Evolutionary conservation across 495 filamentous ascomycete genomes (phyloP).

Genomic region (Pseudoneurospora amorphoporcata): DNA sequence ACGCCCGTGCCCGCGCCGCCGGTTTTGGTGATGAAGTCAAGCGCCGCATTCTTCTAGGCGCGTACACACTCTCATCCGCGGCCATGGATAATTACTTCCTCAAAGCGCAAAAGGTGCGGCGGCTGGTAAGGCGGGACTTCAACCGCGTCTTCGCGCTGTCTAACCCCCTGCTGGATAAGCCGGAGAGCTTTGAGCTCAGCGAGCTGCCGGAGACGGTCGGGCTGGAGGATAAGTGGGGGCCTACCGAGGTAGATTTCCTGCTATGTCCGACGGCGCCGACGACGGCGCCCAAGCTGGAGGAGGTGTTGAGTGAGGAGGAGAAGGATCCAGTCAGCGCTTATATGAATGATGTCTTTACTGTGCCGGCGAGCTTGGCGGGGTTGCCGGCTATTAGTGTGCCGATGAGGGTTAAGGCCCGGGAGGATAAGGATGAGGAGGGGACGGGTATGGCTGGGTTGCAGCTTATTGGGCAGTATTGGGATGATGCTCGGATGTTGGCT

Average conservation of each 20-base stretch:
- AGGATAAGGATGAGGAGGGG: slow-evolving; percentile 11
- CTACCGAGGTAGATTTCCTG: slow-evolving; percentile 66
- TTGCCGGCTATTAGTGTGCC: slow-evolving; percentile 84
- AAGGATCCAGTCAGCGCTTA: slow-evolving; percentile 43
- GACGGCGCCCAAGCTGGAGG: slow-evolving; percentile 53
- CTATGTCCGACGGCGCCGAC: slow-evolving; percentile 83
- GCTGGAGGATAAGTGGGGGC: slow-evolving; percentile 34
- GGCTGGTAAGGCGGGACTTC: slow-evolving; percentile 79
- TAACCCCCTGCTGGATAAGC: slow-evolving; percentile 47
- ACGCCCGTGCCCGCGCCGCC: slow-evolving; percentile 57
- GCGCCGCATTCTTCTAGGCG: slow-evolving; percentile 75
- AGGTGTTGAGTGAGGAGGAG: slow-evolving; percentile 30
- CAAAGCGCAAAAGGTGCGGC: slow-evolving; percentile 78
- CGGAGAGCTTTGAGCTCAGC: slow-evolving; percentile 35
- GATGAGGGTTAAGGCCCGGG: slow-evolving; percentile 27
- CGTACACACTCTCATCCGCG: slow-evolving; percentile 81
- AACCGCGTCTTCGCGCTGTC: slow-evolving; percentile 57
- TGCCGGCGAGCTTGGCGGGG: slow-evolving; percentile 87
- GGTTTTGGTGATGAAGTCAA: slow-evolving; percentile 80
- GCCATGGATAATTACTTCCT: slow-evolving; percentile 96
- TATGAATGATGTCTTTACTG: slow-evolving; percentile 90
- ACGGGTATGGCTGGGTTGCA: slow-evolving; percentile 60
- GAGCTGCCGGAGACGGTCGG: slow-evolving; percentile 31
- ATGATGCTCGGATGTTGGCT: slow-evolving; percentile 57
- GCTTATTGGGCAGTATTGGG: slow-evolving; percentile 82